A percentile compares a stretch with the other conserved stretches of the same genome.
Conservation (phyloP, 2,329 filamentous ascomycete genomes). For the Xylaria sp. region DNA sequence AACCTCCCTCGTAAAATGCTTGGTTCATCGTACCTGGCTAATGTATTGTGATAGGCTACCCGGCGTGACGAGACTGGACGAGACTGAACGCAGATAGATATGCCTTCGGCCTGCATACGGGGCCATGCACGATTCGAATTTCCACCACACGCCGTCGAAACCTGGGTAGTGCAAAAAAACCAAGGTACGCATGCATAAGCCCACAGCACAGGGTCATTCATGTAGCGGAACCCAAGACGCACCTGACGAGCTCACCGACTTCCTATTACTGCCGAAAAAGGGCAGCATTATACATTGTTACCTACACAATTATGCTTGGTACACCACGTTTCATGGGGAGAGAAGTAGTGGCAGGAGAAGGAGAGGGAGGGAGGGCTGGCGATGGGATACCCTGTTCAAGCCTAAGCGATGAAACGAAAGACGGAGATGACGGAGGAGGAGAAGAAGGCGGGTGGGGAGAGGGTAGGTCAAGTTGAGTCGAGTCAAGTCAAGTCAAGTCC, state of each 20-base stretch:
- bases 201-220: neutral
- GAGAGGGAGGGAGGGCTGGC: no score
- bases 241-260: constrained; percentile 23
- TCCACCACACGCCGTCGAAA: constrained; percentile 14
- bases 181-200: no score
- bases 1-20: constrained; percentile 3
- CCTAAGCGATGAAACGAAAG: neutral
- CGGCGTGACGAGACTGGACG: constrained; percentile 19
- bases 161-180: constrained; percentile 22
- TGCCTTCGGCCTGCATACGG: constrained; percentile 9
- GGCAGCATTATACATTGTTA: neutral
- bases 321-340: neutral
- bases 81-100: no score
- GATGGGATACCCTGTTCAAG: neutral
- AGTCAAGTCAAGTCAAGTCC: no score
- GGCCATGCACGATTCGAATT: constrained; percentile 17
- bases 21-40: constrained; percentile 24
- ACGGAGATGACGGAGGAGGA: no score
- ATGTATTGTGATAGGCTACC: constrained; percentile 21
- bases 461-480: no score
- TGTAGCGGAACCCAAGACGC: constrained; percentile 13
- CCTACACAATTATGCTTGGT: no score
- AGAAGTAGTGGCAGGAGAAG: no score
- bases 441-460: neutral
- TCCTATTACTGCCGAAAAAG: constrained; percentile 8